Conservation (phyloP, 768 basidiomycete genomes). For the Tephrocybe rancida region DNA sequence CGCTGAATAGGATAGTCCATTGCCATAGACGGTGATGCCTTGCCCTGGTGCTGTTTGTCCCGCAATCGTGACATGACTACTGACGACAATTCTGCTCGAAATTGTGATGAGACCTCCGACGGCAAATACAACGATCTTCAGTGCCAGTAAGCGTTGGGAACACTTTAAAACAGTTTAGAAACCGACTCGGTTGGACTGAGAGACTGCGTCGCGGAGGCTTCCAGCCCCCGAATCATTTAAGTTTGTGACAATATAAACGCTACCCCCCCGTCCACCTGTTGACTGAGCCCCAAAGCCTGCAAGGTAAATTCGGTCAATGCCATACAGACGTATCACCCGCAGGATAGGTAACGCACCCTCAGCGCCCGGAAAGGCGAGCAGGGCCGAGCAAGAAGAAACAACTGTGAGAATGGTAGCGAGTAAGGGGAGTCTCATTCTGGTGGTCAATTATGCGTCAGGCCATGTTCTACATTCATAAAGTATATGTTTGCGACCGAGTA, state of each 20-base stretch:
- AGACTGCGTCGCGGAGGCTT: constrained; percentile 37
- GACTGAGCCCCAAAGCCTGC: constrained; percentile 35
- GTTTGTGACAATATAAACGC: constrained; percentile 35
- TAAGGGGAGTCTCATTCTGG: constrained; percentile 11
- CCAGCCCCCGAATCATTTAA: constrained; percentile 35
- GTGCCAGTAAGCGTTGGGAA: neutral
- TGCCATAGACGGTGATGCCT: constrained; percentile 39
- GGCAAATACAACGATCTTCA: constrained; percentile 34
- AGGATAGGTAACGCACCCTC: constrained; percentile 23
- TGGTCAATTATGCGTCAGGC: neutral
- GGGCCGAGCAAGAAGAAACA: constrained; percentile 21
- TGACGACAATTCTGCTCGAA: constrained; percentile 30
- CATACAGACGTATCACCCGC: neutral
- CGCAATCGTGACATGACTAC: constrained; percentile 31
- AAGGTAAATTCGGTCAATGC: neutral
- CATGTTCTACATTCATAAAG: neutral
- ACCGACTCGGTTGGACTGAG: constrained; percentile 27
- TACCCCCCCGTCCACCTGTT: constrained; percentile 33
- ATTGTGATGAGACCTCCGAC: constrained; percentile 37
- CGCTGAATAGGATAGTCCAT: constrained; percentile 32
- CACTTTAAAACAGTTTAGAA: neutral
- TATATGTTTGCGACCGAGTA: constrained; percentile 5
- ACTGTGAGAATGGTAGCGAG: constrained; percentile 6
- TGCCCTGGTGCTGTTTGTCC: constrained; percentile 40
- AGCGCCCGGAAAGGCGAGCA: constrained; percentile 35